Conservation (phyloP, 768 basidiomycete genomes). For the Pholiota conissans region DNA sequence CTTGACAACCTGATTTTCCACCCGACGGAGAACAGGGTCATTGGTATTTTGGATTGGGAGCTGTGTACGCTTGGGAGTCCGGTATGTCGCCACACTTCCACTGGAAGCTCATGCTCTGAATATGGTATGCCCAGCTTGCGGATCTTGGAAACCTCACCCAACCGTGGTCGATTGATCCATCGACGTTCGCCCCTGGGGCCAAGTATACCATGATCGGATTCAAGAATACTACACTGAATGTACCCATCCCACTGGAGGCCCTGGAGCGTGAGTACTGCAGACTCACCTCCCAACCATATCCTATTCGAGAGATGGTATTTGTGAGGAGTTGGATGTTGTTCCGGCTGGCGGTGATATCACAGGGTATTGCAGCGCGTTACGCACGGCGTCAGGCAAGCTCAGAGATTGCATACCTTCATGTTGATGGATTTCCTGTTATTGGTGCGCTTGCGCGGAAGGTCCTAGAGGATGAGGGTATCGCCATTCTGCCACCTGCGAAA, state of each 20-base stretch:
- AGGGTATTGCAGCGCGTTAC: constrained; percentile 87
- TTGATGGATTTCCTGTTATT: constrained; percentile 53
- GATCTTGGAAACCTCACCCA: constrained; percentile 91
- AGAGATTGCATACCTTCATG: constrained; percentile 59
- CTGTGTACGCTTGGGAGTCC: constrained; percentile 93
- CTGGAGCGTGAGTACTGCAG: constrained; percentile 83
- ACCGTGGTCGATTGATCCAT: constrained; percentile 68
- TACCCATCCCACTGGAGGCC: constrained; percentile 66
- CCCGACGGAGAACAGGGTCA: constrained; percentile 85
- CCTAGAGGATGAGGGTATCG: constrained; percentile 54
- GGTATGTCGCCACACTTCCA: constrained; percentile 39
- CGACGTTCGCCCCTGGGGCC: constrained; percentile 31
- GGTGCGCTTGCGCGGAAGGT: constrained; percentile 63
- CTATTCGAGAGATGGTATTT: constrained; percentile 77
- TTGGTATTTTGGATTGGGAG: constrained; percentile 98
- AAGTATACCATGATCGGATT: constrained; percentile 47
- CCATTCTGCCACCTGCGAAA: constrained; percentile 28
- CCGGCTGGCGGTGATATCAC: constrained; percentile 75
- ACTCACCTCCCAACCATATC: constrained; percentile 64
- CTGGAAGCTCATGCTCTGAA: background rate
- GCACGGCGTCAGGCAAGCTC: constrained; percentile 90
- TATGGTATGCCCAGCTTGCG: constrained; percentile 66
- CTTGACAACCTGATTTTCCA: constrained; percentile 98
- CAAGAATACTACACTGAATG: constrained; percentile 57
- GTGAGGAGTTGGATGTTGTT: constrained; percentile 87